Conservation (phyloP, 192 early-diverging fungal species). For the Backusella parvicylindrica region DNA sequence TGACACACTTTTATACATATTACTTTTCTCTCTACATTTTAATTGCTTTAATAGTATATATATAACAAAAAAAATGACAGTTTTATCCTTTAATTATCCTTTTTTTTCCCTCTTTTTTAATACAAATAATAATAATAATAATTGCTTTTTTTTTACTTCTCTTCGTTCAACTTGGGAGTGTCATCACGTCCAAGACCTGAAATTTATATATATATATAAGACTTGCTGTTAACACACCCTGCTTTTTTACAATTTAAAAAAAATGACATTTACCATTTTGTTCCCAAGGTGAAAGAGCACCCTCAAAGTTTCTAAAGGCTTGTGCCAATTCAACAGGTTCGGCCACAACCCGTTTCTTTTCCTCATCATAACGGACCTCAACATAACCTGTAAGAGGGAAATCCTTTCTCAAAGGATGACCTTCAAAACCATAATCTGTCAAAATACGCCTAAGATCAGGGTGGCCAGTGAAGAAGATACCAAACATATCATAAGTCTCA, state of each 20-base stretch:
- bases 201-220: no score
- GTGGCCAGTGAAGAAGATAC: slow-evolving; percentile 93
- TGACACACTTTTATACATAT: background rate
- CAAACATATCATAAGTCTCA: slow-evolving; percentile 98
- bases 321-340: slow-evolving; percentile 96
- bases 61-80: no score
- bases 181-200: slow-evolving; percentile 15
- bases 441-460: slow-evolving; percentile 96
- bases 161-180: background rate
- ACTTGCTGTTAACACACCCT: no score
- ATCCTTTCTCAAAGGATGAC: slow-evolving; percentile 92
- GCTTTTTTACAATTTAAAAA: no score
- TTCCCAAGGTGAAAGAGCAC: slow-evolving; percentile 92
- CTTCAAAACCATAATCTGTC: slow-evolving; percentile 99
- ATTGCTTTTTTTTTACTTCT: background rate
- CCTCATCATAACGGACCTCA: slow-evolving; percentile 97
- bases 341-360: slow-evolving; percentile 94
- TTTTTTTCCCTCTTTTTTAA: background rate
- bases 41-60: no score
- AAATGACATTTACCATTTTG: slow-evolving; percentile 76
- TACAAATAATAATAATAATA: background rate
- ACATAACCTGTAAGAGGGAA: slow-evolving; percentile 99
- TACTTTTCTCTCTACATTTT: no score
- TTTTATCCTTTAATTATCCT: no score
- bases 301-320: slow-evolving; percentile 94